Evolutionary conservation across 1,284 basidiomycete species (phyloP), one percentile per base, ranked within the genome.

Genomic region (Trichosporon inkin): DNA sequence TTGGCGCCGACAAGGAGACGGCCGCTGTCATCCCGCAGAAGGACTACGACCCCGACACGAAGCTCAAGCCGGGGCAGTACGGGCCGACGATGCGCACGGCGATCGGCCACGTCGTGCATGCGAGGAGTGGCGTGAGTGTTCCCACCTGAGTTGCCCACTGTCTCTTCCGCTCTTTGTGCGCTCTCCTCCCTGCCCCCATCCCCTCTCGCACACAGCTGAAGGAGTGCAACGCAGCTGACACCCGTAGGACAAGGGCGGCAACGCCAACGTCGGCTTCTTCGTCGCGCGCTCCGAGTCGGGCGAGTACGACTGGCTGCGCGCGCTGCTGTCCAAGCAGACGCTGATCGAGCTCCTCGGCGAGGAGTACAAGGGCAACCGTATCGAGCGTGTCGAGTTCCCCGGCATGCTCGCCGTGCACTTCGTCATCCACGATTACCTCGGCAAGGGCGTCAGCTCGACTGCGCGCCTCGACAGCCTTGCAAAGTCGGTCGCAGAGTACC

Each of bases 381-480:
- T 69, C n/a, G 69, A 71, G 51, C 69, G 69, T 19, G 67, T 68
- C 41, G 69, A 71, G 62, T 64, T 71, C 52, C 68, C 66, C 1
- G 58, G 61, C 16, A 62, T 71, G 34, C 56, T 56, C n/a, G 67
- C 70, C 3, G 71, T 75, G 35, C 72, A 75, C 59, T 67, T 71
- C 32, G 73, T 69, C 34, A 64, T 69, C 6, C 73, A 68, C 49
- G 73, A 74, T 39, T 74, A 75, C 56, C 69, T 73, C 19, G 71
- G 65, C 17, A 64, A 67, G 55, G 63, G 63, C 10, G 63, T 62
- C 4, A 37, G 34, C 10, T 52, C 53, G 3, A 64, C 65, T 6
- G 57, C 49, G 10, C 22, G 61, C n/a, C 38, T 65, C 19, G 61
- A 62, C 55, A 53, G 34, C 13, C 56, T 65, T 17, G 64, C 64